Base-by-base conservation (phyloP, 129 eudicot species). In the Lactuca saligna region DNA sequence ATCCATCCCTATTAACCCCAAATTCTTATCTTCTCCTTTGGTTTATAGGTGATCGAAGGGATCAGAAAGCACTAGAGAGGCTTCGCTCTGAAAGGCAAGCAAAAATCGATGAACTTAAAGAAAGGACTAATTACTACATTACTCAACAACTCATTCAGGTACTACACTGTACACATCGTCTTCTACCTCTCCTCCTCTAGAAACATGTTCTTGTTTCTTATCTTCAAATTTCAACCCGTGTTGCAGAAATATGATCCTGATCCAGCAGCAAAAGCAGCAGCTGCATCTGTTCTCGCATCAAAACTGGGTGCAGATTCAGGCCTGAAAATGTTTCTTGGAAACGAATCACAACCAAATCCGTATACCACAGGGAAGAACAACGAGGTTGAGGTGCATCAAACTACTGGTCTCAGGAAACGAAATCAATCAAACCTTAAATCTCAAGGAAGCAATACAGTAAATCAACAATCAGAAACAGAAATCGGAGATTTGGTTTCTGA, bases 141-240 rank as follows among this genome's bases (percentile, higher is more conserved):
- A 94, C 99, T 31, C 99, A 89, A 64, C 99, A 94, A 75, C 96
- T 94, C 61, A 94, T 94, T 77, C 99, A 94, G 99, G 99, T 94
- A 76, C 50, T 25, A 10, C 37, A 42, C 58, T 42, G 41, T 42
- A 12, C 2, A 1, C 49, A 1, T 46, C 51, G 12, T 46, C 51
- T 11, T 42, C 51, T 46, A 12, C 51, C 15, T 46, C 51, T 10
- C 15, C 12, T 46, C 51, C 51, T 9, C 12, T 4, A 46, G 3
- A 46, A 46, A 46, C 15, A 46, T 46, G n/a, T 3, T 46, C 51
- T 17, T 44, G 46, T 56, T 81, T 4, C 12, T 66, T 1, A 25
- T 25, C 29, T 25, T 25, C 29, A 25, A 25, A 25, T 34, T 68
- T 9, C 38, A 35, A 59, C 63, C 46, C 29, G 33, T 70, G 64